These are phyloP conservation scores for Gentiana dahurica DNA, from an alignment of 257 asterid species.

Conservation along the genomic window DNA sequence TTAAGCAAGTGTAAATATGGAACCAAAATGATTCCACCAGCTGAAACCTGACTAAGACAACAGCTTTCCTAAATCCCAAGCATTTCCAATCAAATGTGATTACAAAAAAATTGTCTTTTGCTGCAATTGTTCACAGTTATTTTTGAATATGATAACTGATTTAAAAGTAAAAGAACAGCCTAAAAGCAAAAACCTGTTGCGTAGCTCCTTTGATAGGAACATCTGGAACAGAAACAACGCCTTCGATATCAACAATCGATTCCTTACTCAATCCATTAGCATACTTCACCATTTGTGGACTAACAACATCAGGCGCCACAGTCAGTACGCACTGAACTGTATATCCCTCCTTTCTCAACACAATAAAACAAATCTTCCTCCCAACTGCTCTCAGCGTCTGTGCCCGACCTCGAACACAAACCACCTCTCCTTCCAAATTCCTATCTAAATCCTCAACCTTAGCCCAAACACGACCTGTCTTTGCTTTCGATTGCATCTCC, in stretches of 20 bases:
- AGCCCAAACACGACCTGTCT: constrained; percentile 63
- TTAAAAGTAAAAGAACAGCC: no score
- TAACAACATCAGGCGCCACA: constrained; percentile 51
- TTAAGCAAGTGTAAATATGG: no score
- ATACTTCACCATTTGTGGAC: constrained; percentile 72
- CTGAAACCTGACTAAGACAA: no score
- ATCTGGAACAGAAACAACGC: constrained; percentile 57
- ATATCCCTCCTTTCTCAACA: constrained; percentile 65
- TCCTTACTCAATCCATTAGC: constrained; percentile 59
- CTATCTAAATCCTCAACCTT: constrained; percentile 33
- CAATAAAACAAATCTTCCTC: constrained; percentile 69
- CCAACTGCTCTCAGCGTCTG: constrained; percentile 64
- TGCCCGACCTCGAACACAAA: constrained; percentile 58
- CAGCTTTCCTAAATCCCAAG: no score
- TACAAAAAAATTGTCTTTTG: no score
- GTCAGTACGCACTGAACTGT: constrained; percentile 77
- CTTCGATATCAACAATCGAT: constrained; percentile 64
- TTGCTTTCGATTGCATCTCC: constrained; percentile 66
- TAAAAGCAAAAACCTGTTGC: constrained; percentile 51
- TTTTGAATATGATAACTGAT: no score
- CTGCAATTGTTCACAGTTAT: no score
- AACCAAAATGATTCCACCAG: no score
- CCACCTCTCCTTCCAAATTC: constrained; percentile 38
- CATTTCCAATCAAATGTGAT: no score
- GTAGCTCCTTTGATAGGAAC: constrained; percentile 57